Conservation (phyloP, 441 rosid species). For the Eutrema salsugineum region DNA sequence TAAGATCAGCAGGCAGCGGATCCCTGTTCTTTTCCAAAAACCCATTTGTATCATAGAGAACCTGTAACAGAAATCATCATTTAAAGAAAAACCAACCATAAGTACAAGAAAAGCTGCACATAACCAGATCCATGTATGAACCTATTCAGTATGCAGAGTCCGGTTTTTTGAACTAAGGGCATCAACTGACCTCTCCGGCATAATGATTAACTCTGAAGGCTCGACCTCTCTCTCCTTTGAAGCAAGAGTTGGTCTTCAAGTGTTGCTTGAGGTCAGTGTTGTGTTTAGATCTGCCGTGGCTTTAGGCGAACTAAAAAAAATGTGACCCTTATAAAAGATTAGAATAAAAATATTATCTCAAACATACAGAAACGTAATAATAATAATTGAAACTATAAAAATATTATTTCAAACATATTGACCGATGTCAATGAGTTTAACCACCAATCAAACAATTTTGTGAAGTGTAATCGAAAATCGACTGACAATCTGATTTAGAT, state of each 20-base stretch:
- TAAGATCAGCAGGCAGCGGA: constrained; percentile 57
- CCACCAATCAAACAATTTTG: no score
- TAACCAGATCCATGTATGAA: neutral
- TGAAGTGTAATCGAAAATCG: no score
- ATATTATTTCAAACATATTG: no score
- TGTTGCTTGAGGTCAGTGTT: no score
- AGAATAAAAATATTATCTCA: no score
- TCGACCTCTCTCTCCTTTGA: constrained; percentile 87
- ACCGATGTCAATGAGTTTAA: no score
- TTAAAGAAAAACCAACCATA: neutral
- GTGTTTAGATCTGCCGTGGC: no score
- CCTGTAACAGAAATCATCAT: constrained; percentile 17
- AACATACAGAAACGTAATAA: no score
- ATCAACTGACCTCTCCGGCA: constrained; percentile 87
- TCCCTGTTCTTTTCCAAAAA: constrained; percentile 95
- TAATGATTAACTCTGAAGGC: constrained; percentile 77
- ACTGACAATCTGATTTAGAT: no score
- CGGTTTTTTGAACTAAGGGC: neutral
- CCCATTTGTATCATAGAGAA: constrained; percentile 80
- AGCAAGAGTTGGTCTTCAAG: constrained; percentile 61
- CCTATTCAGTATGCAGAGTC: neutral
- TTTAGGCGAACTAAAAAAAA: no score
- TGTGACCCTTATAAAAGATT: no score
- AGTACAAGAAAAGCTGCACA: neutral
- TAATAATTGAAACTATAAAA: no score